Evolutionary conservation across 768 basidiomycete genomes (phyloP).

Genomic region (Pisolithus orientalis): DNA sequence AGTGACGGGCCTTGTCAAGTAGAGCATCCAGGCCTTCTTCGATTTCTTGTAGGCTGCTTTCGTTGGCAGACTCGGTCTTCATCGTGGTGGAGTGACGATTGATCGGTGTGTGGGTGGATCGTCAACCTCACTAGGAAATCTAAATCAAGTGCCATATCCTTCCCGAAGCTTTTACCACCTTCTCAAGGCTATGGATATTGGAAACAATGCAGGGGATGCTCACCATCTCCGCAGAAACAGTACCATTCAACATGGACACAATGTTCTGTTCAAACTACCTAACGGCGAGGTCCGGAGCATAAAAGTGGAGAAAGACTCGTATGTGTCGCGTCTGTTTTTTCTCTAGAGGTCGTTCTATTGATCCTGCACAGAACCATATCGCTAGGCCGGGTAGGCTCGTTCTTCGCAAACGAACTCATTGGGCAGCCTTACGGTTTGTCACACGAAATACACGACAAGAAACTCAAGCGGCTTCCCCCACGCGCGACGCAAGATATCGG

Average conservation of each 20-base stretch:
- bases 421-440: constrained; percentile 82
- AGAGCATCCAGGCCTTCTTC: constrained; percentile 21
- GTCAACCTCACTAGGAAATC: no score
- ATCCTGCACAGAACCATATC: constrained; percentile 49
- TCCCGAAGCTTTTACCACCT: neutral
- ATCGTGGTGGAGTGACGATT: neutral
- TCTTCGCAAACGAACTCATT: constrained; percentile 70
- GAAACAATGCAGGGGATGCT: constrained; percentile 5
- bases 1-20: constrained; percentile 29
- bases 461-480: constrained; percentile 55
- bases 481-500: constrained; percentile 74
- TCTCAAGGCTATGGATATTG: constrained; percentile 11
- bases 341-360: neutral
- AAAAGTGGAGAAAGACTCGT: constrained; percentile 71
- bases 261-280: constrained; percentile 74
- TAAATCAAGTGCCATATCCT: neutral
- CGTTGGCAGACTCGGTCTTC: neutral
- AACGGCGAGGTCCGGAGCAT: constrained; percentile 73
- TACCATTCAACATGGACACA: constrained; percentile 61
- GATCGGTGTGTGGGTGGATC: no score
- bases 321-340: constrained; percentile 22
- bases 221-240: constrained; percentile 9
- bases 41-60: constrained; percentile 10
- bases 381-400: constrained; percentile 83
- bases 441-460: constrained; percentile 78